Percentiles rank a stretch among this genome's conserved stretches.
These are phyloP conservation scores for Colletotrichum sp. DNA, from an alignment of 2,329 filamentous ascomycete genomes.

Conservation along the genomic window DNA sequence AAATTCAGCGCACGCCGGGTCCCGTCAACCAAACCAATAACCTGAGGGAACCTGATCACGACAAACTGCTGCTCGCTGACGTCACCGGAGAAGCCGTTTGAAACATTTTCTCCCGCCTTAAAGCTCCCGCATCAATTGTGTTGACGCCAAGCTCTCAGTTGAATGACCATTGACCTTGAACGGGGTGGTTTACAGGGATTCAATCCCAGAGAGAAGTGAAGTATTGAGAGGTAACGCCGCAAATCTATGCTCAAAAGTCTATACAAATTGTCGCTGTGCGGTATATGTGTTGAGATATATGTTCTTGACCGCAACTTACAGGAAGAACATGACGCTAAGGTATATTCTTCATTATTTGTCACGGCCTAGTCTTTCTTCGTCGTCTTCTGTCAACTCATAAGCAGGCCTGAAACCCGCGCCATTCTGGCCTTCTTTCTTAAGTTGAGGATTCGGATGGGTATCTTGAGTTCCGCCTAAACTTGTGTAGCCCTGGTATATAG, in stretches of 20 bases:
- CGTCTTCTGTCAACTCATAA: constrained; percentile 76
- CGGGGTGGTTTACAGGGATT: not conserved
- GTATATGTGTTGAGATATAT: not conserved
- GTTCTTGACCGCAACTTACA: not conserved
- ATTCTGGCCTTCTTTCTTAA: constrained; percentile 49
- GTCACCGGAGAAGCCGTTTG: not conserved
- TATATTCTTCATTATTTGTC: constrained; percentile 49
- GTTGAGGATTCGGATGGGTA: constrained; percentile 85
- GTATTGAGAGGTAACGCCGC: not conserved
- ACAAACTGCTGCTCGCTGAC: not conserved
- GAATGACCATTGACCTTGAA: not conserved
- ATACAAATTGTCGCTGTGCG: not conserved
- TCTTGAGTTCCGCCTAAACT: constrained; percentile 90
- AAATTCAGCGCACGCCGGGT: not conserved
- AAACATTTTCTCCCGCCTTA: not conserved
- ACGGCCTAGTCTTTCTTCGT: constrained; percentile 79
- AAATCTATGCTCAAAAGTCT: constrained; percentile 4
- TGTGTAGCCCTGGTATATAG: constrained; percentile 71
- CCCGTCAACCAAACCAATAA: not conserved
- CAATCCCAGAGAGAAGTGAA: not conserved
- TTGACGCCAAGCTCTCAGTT: not conserved
- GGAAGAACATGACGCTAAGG: not conserved
- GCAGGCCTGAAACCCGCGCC: constrained; percentile 68
- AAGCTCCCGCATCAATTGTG: not conserved
- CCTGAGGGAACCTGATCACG: not conserved